Evolutionary conservation across 2,329 filamentous ascomycete species (phyloP).

Genomic region (Phialophora chinensis): DNA sequence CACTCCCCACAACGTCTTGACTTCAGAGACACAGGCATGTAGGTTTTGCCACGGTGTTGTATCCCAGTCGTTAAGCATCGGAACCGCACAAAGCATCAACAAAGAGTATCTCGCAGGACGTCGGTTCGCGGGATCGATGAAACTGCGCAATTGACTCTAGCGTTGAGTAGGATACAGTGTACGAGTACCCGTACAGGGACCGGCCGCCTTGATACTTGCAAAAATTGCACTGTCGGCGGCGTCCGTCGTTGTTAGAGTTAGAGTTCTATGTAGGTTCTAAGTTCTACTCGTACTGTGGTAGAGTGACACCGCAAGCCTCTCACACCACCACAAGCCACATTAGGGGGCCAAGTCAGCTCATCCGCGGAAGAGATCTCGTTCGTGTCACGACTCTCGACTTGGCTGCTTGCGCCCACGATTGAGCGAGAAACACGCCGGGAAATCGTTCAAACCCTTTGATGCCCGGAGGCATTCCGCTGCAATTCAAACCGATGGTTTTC

Average conservation of each 20-base stretch:
- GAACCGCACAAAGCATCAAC: background rate
- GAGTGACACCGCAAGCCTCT: background rate
- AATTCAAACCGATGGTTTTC: background rate
- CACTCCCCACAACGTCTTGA: too few species aligned
- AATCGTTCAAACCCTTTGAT: background rate
- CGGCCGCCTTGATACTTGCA: background rate
- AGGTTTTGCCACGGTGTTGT: background rate
- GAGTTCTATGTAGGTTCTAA: background rate
- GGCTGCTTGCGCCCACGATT: background rate
- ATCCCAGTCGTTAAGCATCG: background rate
- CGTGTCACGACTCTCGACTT: background rate
- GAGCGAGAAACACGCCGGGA: background rate
- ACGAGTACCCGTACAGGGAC: background rate
- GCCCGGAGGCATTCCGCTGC: background rate
- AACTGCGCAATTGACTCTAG: background rate
- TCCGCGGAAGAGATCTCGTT: background rate
- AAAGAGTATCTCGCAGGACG: background rate
- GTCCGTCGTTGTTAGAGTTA: background rate
- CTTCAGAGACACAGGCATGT: background rate
- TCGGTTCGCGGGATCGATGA: background rate
- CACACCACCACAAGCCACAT: conserved; percentile 1
- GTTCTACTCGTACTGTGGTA: background rate
- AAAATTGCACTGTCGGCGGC: background rate
- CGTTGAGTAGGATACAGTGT: background rate
- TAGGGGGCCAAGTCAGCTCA: background rate